These are phyloP conservation scores for Chaetothyriales sp. DNA, from an alignment of 2,329 filamentous ascomycete species.

Conservation along the genomic window DNA sequence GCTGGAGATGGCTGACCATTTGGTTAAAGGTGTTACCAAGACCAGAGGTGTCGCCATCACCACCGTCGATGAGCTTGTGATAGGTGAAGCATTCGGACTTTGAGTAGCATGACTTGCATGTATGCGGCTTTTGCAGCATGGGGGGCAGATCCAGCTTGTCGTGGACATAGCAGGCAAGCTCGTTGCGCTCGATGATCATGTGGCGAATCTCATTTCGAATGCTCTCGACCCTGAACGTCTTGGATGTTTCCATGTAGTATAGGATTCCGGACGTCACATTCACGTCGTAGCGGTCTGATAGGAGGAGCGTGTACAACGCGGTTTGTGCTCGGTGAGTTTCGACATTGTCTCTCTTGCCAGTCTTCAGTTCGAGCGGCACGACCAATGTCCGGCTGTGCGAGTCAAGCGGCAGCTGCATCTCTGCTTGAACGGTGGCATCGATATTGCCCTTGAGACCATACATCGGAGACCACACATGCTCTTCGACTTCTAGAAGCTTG, in stretches of 20 bases:
- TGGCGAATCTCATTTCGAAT: constrained; percentile 80
- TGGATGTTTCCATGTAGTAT: constrained; percentile 88
- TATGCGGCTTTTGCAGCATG: constrained; percentile 69
- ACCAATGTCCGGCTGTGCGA: constrained; percentile 51
- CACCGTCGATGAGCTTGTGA: constrained; percentile 77
- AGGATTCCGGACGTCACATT: constrained; percentile 80
- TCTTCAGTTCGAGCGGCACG: constrained; percentile 91
- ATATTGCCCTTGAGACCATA: constrained; percentile 97
- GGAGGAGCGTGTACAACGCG: constrained; percentile 77
- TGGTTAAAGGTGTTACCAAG: constrained; percentile 73
- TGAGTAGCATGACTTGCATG: constrained; percentile 80
- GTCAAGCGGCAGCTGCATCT: constrained; percentile 57
- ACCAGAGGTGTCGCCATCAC: constrained; percentile 66
- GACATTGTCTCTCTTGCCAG: constrained; percentile 65
- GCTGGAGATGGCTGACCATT: constrained; percentile 61
- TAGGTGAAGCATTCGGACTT: constrained; percentile 86
- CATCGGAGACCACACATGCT: constrained; percentile 96
- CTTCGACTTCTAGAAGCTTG: constrained; percentile 90
- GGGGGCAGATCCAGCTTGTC: constrained; percentile 70
- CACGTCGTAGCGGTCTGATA: constrained; percentile 88
- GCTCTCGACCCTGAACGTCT: constrained; percentile 71
- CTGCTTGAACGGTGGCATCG: constrained; percentile 86
- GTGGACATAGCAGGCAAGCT: constrained; percentile 70
- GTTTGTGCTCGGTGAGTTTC: constrained; percentile 84
- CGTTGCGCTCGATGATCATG: constrained; percentile 93